Evolutionary conservation across 345 rosid species (phyloP).

Genomic region (Eutrema yunnanense): DNA sequence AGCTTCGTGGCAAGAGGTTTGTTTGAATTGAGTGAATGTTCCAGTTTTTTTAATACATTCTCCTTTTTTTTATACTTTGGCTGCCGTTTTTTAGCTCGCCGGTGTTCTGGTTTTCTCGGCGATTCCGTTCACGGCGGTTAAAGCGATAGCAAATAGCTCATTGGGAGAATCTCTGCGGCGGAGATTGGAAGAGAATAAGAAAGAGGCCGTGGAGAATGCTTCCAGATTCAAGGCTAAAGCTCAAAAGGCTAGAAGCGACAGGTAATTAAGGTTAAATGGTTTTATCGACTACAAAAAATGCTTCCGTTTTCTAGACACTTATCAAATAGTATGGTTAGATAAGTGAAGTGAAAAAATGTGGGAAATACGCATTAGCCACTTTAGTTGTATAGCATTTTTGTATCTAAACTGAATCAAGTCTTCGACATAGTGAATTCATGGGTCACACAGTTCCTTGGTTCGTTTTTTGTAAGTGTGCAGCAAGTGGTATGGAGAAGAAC

Average conservation of each 20-base stretch:
- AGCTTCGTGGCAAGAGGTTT: slow-evolving; percentile 93
- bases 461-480: slow-evolving; percentile 39
- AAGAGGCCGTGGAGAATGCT: slow-evolving; percentile 49
- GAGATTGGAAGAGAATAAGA: slow-evolving; percentile 65
- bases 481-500: slow-evolving; percentile 81
- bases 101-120: slow-evolving; percentile 91
- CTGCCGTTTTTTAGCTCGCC: slow-evolving; percentile 50
- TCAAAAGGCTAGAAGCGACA: slow-evolving; percentile 58
- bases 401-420: too few relatives aligned
- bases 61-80: slow-evolving; percentile 26
- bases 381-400: too few relatives aligned
- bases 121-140: slow-evolving; percentile 83
- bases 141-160: slow-evolving; percentile 88
- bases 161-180: slow-evolving; percentile 66
- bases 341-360: too few relatives aligned
- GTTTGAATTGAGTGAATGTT: neutral
- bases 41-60: neutral
- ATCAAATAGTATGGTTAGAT: too few relatives aligned
- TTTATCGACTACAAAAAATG: too few relatives aligned
- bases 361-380: too few relatives aligned
- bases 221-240: slow-evolving; percentile 55
- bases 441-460: neutral
- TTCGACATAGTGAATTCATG: neutral
- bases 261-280: slow-evolving; percentile 34
- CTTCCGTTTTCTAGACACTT: too few relatives aligned